Evolutionary conservation across 2,329 filamentous ascomycete species (phyloP).

Genomic region (Capronia coronata): DNA sequence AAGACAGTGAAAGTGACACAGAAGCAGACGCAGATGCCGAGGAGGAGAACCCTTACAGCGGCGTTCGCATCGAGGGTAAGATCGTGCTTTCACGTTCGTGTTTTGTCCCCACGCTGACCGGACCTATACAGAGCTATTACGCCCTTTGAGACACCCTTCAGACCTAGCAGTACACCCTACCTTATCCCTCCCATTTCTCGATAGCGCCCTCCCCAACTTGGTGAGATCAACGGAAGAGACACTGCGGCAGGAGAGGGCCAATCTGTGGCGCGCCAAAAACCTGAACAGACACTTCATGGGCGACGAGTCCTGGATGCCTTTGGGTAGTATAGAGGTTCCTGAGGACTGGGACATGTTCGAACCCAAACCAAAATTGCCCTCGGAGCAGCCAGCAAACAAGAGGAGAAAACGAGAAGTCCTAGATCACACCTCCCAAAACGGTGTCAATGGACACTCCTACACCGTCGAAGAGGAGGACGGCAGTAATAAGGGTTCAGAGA

Average conservation of each 20-base stretch:
- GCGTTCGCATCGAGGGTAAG: slow-evolving; percentile 51
- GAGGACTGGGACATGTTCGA: slow-evolving; percentile 46
- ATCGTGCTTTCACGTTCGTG: slow-evolving; percentile 21
- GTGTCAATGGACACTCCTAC: slow-evolving; percentile 17
- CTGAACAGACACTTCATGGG: slow-evolving; percentile 54
- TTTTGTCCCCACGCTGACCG: not conserved
- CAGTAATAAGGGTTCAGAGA: not conserved
- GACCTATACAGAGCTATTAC: slow-evolving; percentile 46
- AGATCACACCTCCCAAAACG: slow-evolving; percentile 16
- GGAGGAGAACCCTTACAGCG: slow-evolving; percentile 56
- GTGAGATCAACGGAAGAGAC: slow-evolving; percentile 51
- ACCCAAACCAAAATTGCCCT: slow-evolving; percentile 29
- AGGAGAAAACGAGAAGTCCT: slow-evolving; percentile 21
- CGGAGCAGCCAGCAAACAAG: slow-evolving; percentile 7
- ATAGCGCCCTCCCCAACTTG: slow-evolving; percentile 53
- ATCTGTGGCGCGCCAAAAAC: slow-evolving; percentile 53
- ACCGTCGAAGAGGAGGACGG: not conserved
- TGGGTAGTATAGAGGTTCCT: slow-evolving; percentile 46
- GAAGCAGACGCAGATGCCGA: slow-evolving; percentile 53
- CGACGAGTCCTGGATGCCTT: slow-evolving; percentile 55
- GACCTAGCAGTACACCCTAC: slow-evolving; percentile 55
- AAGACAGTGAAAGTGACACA: slow-evolving; percentile 52
- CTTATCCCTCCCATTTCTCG: slow-evolving; percentile 53
- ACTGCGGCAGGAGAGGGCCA: slow-evolving; percentile 51
- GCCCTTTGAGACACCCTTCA: slow-evolving; percentile 56